Percentiles rank a stretch among this genome's conserved stretches.
Conservation (phyloP, 176 grass and related monocot genomes). For the Oryza glaberrima region DNA sequence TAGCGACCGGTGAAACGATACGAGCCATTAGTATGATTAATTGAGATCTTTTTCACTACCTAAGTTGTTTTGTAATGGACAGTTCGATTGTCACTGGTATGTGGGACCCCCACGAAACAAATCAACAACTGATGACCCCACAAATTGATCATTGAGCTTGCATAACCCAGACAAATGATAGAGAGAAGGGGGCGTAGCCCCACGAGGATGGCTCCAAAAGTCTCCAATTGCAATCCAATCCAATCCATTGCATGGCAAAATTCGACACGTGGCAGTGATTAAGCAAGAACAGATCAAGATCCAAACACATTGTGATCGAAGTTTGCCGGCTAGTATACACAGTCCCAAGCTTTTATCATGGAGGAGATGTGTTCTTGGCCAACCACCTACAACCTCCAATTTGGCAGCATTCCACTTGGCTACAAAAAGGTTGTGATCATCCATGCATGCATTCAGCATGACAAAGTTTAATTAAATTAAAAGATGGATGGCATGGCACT, state of each 20-base stretch:
- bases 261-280: constrained; percentile 4
- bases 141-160: background rate
- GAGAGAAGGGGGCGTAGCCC: background rate
- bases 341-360: background rate
- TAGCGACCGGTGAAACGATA: no score
- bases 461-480: background rate
- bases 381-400: constrained; percentile 4
- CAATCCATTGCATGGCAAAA: background rate
- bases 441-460: constrained; percentile 2
- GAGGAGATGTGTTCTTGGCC: constrained; percentile 5
- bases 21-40: no score
- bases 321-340: background rate
- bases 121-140: background rate
- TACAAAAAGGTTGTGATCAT: background rate
- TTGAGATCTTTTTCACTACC: no score
- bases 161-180: background rate
- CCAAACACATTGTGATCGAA: background rate
- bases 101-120: background rate
- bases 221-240: background rate
- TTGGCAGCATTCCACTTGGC: constrained; percentile 5
- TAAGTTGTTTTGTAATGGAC: no score
- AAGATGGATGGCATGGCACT: background rate
- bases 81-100: background rate
- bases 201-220: background rate
- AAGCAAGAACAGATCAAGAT: background rate